phyloP scores from a whole-genome alignment of 495 filamentous ascomycete species.

The Penicillium canescens region DNA sequence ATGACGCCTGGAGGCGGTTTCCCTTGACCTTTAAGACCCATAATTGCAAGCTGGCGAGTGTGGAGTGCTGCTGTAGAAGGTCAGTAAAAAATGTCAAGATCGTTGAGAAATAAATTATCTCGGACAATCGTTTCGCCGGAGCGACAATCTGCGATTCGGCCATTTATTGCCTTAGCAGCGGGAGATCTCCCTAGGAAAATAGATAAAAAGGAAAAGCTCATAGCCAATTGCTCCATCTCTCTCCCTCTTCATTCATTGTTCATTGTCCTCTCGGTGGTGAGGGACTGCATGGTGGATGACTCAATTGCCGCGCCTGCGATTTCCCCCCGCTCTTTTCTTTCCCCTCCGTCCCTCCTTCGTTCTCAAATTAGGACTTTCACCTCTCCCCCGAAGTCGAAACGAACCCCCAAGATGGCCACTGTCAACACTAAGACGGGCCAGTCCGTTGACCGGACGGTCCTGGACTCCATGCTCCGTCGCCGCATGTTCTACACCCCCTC shows the following conservation, averaged over 20 bases:
- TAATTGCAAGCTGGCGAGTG: constrained; percentile 11
- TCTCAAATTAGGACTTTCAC: constrained; percentile 26
- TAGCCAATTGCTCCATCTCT: constrained; percentile 9
- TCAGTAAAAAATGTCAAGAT: constrained; percentile 11
- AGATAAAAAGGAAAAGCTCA: constrained; percentile 6
- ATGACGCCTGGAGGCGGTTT: constrained; percentile 30
- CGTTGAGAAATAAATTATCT: constrained; percentile 31
- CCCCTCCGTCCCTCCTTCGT: constrained; percentile 30
- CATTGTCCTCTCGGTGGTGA: constrained; percentile 18
- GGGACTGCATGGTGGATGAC: constrained; percentile 44
- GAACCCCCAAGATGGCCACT: constrained; percentile 57
- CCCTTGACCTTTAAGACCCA: constrained; percentile 25
- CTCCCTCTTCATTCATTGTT: constrained; percentile 5
- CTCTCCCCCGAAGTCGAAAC: constrained; percentile 28
- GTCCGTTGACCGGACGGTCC: constrained; percentile 73
- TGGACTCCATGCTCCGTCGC: constrained; percentile 83
- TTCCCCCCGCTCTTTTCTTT: constrained; percentile 37
- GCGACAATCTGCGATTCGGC: constrained; percentile 13
- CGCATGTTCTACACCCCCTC: constrained; percentile 93
- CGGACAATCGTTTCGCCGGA: constrained; percentile 24
- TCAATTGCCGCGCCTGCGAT: constrained; percentile 43
- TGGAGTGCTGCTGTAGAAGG: constrained; percentile 5
- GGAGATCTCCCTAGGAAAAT: constrained; percentile 13
- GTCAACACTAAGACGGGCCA: constrained; percentile 81
- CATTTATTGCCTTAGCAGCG: not conserved